A percentile compares a stretch with the other conserved stretches of the same genome.
Conservation (phyloP, 202 grass and related monocot species). For the Bolboschoenoplectus hybrid region DNA sequence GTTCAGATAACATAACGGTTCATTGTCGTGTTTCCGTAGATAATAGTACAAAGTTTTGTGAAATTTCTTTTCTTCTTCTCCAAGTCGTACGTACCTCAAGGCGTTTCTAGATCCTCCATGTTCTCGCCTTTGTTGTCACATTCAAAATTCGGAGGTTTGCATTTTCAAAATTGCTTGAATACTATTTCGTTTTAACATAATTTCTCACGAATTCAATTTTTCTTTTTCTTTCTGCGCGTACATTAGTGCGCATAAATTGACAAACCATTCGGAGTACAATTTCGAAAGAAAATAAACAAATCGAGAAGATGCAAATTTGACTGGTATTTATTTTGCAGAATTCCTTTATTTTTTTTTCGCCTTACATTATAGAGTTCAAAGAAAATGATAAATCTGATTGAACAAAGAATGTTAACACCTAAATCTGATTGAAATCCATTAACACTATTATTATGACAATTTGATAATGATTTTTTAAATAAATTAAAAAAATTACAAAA, state of each 20-base stretch:
- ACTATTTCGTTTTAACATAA: background rate
- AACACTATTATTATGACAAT: too few species aligned
- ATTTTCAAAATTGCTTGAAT: background rate
- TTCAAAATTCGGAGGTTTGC: background rate
- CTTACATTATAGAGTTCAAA: background rate
- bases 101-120: slow-evolving; percentile 27
- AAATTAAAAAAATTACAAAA: too few species aligned
- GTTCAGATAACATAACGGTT: background rate
- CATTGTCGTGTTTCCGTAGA: background rate
- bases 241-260: background rate
- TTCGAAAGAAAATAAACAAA: background rate
- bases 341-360: too few species aligned
- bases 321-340: background rate
- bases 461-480: too few species aligned
- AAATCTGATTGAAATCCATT: background rate
- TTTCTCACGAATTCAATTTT: background rate
- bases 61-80: background rate
- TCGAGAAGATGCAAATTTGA: background rate
- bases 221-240: background rate
- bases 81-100: background rate
- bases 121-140: background rate
- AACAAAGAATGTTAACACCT: background rate
- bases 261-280: background rate
- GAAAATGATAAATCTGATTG: background rate
- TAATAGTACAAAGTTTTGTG: background rate